Conservation (phyloP, 148 eudicot genomes). For the Rhododendron kiyosumense region DNA sequence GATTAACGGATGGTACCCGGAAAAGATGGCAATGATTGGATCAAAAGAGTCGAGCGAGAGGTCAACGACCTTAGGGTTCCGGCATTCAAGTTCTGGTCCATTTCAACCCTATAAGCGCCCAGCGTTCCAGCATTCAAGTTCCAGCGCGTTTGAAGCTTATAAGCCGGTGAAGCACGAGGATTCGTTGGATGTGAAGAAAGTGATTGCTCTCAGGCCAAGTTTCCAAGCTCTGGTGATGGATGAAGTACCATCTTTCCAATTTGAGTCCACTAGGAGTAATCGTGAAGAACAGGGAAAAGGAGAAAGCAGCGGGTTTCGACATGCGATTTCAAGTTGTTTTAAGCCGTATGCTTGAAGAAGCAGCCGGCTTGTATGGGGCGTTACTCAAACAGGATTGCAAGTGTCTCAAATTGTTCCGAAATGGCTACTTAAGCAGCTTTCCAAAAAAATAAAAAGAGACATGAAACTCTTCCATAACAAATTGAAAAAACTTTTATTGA, state of each 20-base stretch:
- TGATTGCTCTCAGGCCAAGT: background rate
- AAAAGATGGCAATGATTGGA: background rate
- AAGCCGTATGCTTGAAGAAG: background rate
- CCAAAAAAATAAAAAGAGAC: background rate
- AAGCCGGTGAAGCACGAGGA: background rate
- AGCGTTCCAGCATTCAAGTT: background rate
- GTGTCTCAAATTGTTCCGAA: background rate
- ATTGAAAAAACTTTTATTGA: background rate
- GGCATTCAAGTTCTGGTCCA: background rate
- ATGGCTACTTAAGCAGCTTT: background rate
- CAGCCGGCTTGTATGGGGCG: background rate
- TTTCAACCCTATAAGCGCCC: background rate
- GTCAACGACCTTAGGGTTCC: background rate
- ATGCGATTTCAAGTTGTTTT: background rate
- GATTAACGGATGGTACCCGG: background rate
- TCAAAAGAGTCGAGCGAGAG: background rate
- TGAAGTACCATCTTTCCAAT: background rate
- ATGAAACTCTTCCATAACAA: background rate
- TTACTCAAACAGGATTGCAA: background rate
- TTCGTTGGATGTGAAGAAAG: background rate
- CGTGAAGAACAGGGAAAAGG: background rate
- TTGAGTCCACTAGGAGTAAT: background rate
- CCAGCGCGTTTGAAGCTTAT: background rate
- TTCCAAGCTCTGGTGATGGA: background rate
- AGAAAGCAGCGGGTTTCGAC: background rate